These are phyloP conservation scores for Naganishia albida DNA, from an alignment of 1,284 basidiomycete species.

Conservation along the genomic window DNA sequence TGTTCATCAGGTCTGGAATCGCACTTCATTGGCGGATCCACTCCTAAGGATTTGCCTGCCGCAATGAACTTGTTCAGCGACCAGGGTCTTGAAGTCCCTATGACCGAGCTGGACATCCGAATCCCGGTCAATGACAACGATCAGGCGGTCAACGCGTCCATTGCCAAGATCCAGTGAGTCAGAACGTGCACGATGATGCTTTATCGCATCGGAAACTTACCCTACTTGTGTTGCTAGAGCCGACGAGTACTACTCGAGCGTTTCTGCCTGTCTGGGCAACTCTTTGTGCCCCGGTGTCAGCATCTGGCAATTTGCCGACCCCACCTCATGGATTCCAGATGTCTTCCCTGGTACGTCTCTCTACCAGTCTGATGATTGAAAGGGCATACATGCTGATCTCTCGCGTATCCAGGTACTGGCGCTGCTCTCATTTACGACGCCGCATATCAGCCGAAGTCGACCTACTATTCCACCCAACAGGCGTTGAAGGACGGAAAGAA, in stretches of 20 bases:
- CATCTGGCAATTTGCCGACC: constrained; percentile 41
- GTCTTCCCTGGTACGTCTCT: constrained; percentile 35
- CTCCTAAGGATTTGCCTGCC: constrained; percentile 37
- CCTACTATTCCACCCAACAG: constrained; percentile 39
- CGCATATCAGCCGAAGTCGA: constrained; percentile 44
- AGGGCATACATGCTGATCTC: neutral
- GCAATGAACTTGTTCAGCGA: constrained; percentile 44
- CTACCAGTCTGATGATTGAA: neutral
- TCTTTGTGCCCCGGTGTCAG: constrained; percentile 43
- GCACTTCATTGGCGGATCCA: constrained; percentile 43
- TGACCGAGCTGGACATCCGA: constrained; percentile 47
- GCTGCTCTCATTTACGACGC: constrained; percentile 42
- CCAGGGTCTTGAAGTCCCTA: constrained; percentile 44
- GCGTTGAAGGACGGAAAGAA: constrained; percentile 34
- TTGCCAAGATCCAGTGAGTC: constrained; percentile 13
- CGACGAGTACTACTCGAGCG: constrained; percentile 39
- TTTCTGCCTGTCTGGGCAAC: constrained; percentile 42
- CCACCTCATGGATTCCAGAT: constrained; percentile 44
- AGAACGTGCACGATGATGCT: neutral
- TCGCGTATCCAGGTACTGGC: constrained; percentile 30
- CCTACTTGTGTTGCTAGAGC: constrained; percentile 33
- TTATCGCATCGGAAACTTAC: neutral
- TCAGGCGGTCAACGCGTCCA: constrained; percentile 30
- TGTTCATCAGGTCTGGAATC: constrained; percentile 38
- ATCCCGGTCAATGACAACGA: constrained; percentile 38